phyloP scores from a whole-genome alignment of 106 monocot genomes.

The Iris macrosiphon region DNA sequence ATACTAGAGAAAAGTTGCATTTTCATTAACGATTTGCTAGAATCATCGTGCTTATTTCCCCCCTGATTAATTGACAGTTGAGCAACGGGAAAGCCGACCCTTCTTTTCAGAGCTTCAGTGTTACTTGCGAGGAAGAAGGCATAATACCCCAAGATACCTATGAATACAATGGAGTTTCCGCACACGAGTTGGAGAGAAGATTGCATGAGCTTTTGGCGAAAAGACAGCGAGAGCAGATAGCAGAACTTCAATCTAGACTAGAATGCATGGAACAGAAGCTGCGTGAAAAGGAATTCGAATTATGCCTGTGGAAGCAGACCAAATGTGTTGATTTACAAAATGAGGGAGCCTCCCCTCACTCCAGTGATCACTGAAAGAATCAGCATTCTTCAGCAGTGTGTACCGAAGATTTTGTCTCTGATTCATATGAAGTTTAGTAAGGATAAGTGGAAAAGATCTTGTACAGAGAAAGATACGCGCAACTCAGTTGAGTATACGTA shows the following conservation, averaged over 20 bases:
- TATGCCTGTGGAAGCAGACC: conserved; percentile 25
- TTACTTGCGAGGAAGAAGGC: conserved; percentile 5
- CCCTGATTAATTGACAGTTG: conserved; percentile 3
- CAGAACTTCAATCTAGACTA: conserved; percentile 33
- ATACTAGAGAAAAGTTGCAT: neutral
- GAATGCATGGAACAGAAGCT: conserved; percentile 14
- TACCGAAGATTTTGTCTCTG: too few relatives aligned
- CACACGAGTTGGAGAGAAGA: conserved; percentile 44
- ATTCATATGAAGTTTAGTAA: too few relatives aligned
- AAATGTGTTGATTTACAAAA: conserved; percentile 4
- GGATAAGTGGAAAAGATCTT: too few relatives aligned
- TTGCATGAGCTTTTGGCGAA: conserved; percentile 43
- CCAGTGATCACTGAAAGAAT: too few relatives aligned
- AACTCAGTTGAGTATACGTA: too few relatives aligned
- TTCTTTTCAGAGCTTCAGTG: conserved; percentile 16
- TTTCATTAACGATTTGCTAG: neutral
- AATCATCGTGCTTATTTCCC: neutral
- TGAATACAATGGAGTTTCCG: conserved; percentile 15
- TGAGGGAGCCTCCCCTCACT: too few relatives aligned
- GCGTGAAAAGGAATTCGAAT: conserved; percentile 31
- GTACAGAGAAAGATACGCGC: too few relatives aligned
- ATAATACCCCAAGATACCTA: conserved; percentile 4
- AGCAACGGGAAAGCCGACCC: conserved; percentile 1
- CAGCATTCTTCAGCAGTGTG: too few relatives aligned
- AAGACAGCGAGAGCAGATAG: conserved; percentile 35